Base-by-base conservation (phyloP, 2,329 filamentous ascomycete genomes). In the Fusarium fracticaudum region DNA sequence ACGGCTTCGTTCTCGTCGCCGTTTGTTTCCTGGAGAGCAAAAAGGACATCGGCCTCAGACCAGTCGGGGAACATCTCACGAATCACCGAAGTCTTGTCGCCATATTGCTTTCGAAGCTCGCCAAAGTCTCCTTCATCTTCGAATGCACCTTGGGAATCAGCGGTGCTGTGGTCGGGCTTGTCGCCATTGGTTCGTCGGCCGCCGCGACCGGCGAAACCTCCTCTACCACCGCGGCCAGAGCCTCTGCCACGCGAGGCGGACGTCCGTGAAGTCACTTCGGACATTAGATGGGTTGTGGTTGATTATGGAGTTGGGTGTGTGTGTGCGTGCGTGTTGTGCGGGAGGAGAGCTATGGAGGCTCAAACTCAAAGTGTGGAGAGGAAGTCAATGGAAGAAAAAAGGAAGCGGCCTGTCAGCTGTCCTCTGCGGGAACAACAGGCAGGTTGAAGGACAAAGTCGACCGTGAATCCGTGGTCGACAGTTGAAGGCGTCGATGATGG, bases 51-150 rank as follows among this genome's bases (percentile, higher is more conserved):
- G 83, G 95, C 94, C 80, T 98, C 94, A 78, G 95, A 96, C 96
- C 96, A 98, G 84, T 95, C 93, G 69, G 94, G 91, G 86, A 98
- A 98, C 86, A 98, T 92, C 83, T 98, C 95, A 86, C 94, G 95
- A 82, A 99, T 91, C 79, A 92, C 91, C 72, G 88, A 87, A 78
- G 98, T 90, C 86, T 96, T 94, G 80, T 87, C 86, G 80, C 93
- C 90, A 82, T 97, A 96, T 83, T 94, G 91, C 87, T 94, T 95
- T 90, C 97, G 97, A 82, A 98, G 91, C 85, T 97, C 91, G 81
- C 93, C 94, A 76, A 98, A 89, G 84, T 98, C 95, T 83, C 94
- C 93, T 83, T 97, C 92, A 80, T 98, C 95, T 88, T 93, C 89
- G 76, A 89, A 86, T 74, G 90, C 84, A 80, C 86, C 83, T 77